phyloP scores from a whole-genome alignment of 805 yeast species.

The Saccharomycopsis schoenii region DNA sequence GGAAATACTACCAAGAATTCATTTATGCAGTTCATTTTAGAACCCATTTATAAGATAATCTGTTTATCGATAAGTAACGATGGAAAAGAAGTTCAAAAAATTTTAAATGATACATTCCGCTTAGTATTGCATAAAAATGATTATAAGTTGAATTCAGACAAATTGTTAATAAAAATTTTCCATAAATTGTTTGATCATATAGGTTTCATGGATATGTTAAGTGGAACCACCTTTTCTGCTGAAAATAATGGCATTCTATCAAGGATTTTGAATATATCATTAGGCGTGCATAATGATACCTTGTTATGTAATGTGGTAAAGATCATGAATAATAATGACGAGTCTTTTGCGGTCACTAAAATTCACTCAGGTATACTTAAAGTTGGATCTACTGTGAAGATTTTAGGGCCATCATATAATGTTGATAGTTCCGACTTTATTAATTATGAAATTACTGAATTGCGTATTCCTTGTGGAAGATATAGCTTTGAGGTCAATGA shows the following conservation, averaged over 20 bases:
- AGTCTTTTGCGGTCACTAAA: slow-evolving; percentile 50
- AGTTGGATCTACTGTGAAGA: slow-evolving; percentile 36
- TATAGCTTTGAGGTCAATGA: slow-evolving; percentile 47
- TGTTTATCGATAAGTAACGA: slow-evolving; percentile 49
- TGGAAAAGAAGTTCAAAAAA: slow-evolving; percentile 31
- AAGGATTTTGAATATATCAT: neutral
- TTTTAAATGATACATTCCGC: slow-evolving; percentile 41
- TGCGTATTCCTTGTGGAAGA: slow-evolving; percentile 59
- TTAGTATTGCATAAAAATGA: slow-evolving; percentile 31
- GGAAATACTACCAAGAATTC: slow-evolving; percentile 25
- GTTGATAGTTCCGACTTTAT: slow-evolving; percentile 43
- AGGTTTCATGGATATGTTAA: slow-evolving; percentile 42
- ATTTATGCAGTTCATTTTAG: slow-evolving; percentile 57
- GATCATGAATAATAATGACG: slow-evolving; percentile 38
- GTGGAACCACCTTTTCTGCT: slow-evolving; percentile 21
- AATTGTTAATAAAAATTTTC: slow-evolving; percentile 47
- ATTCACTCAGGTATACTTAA: slow-evolving; percentile 51
- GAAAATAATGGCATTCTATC: slow-evolving; percentile 19
- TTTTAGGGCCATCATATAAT: slow-evolving; percentile 45
- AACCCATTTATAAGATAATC: slow-evolving; percentile 72
- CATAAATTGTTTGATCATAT: slow-evolving; percentile 41
- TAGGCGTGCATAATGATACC: slow-evolving; percentile 26
- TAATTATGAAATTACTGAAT: slow-evolving; percentile 30
- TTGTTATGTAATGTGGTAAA: slow-evolving; percentile 48
- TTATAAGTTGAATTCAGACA: slow-evolving; percentile 46